Evolutionary conservation across 1,284 basidiomycete species (phyloP), one percentile per base, ranked within the genome.

Genomic region (Meira miltonrushii): DNA sequence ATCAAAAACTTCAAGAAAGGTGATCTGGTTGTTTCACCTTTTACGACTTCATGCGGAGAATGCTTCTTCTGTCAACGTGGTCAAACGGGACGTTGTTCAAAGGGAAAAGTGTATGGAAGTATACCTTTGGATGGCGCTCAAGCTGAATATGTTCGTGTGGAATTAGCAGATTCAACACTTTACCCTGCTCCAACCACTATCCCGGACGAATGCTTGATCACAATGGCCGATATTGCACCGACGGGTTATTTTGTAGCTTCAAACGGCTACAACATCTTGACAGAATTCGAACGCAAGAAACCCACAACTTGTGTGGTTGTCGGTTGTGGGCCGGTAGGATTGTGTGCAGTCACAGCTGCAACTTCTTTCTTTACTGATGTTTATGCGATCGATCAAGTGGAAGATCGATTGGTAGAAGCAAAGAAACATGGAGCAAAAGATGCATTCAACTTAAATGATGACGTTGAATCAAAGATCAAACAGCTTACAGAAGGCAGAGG

Each of bases 21-120:
- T 3, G 88, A 92, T 77, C 85, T 86, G 64, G 88, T 93, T 17
- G 85, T 93, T 15, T 86, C 88, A 1, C 89, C 92, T 0, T 94
- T 93, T 78, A 90, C 89, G 0, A 83, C 85, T 17, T 19, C 21
- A 19, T 44, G 60, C 56, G 62, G 62, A 19, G 54, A 58, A 49
- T 79, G 79, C 75, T 75, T 69, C 61, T 86, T 85, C 68, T 93
- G 90, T 75, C 82, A 85, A 2, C 75, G 86, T 28, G 88, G 87
- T 25, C 87, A 86, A 75, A 91, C 89, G 1, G 86, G 84, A 39
- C 83, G 91, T 49, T 93, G 92, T 75, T 80, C 82, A 1, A 79
- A 85, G 61, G 84, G 86, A 7, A 78, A 79, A 25, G 81, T 90
- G 10, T 88, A 92, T 74, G 91, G 91, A 13, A 85, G 85, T 38